phyloP scores from a whole-genome alignment of 768 basidiomycete genomes.

The Clathrus columnatus region DNA sequence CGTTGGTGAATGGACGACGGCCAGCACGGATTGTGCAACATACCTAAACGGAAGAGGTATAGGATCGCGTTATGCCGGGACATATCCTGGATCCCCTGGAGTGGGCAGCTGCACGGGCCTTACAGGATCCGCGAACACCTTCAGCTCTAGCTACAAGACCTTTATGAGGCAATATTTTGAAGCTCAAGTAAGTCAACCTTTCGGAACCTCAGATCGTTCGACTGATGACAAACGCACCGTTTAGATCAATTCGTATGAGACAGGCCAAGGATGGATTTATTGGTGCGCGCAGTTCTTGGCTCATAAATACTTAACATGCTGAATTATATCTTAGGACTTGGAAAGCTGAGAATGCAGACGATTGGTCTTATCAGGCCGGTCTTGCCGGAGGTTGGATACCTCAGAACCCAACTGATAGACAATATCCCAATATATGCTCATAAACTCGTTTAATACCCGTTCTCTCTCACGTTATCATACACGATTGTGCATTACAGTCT shows the following conservation, averaged over 20 bases:
- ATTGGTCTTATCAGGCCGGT: constrained; percentile 86
- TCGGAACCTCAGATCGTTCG: neutral
- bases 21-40: constrained; percentile 67
- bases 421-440: constrained; percentile 57
- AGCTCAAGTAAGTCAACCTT: constrained; percentile 48
- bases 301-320: neutral
- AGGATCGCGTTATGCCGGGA: constrained; percentile 53
- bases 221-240: neutral
- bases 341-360: constrained; percentile 77
- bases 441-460: no score
- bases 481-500: no score
- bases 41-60: constrained; percentile 78
- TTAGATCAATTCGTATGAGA: constrained; percentile 52
- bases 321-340: constrained; percentile 39
- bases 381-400: constrained; percentile 82
- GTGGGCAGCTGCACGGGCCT: constrained; percentile 68
- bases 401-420: constrained; percentile 36
- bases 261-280: constrained; percentile 57
- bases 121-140: constrained; percentile 67
- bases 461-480: neutral
- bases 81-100: constrained; percentile 49
- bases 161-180: constrained; percentile 81
- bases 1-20: constrained; percentile 85
- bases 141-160: constrained; percentile 69
- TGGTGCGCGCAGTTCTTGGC: constrained; percentile 27